phyloP scores from a whole-genome alignment of 2,329 filamentous ascomycete genomes.

The Paracamarosporium sp. region DNA sequence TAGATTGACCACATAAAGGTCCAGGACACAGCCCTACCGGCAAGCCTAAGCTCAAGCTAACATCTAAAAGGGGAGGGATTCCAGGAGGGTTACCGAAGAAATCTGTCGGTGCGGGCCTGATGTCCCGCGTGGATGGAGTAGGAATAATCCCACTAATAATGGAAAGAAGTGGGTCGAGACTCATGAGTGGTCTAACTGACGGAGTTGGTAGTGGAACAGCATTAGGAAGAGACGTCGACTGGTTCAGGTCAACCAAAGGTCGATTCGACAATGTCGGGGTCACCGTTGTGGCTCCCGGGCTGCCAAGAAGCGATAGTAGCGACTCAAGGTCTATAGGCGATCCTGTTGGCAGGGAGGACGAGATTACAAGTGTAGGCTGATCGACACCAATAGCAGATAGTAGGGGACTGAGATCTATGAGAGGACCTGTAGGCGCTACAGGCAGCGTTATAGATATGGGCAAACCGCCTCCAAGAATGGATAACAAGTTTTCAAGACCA shows the following conservation, averaged over 20 bases:
- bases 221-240: background rate
- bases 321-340: background rate
- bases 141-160: background rate
- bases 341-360: background rate
- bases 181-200: no score
- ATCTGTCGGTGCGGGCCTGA: background rate
- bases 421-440: background rate
- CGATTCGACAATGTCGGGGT: background rate
- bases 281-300: background rate
- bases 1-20: background rate
- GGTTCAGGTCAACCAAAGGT: background rate
- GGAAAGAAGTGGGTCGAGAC: background rate
- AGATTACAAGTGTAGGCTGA: background rate
- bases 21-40: background rate
- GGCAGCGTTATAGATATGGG: background rate
- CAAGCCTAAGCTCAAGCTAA: conserved; percentile 2
- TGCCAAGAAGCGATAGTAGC: background rate
- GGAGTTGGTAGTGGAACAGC: background rate
- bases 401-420: background rate
- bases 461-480: background rate
- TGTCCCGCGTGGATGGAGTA: background rate
- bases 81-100: background rate
- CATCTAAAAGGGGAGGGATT: background rate
- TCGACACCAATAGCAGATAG: background rate
- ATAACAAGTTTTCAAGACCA: background rate